Evolutionary conservation across 805 yeast species (phyloP).

Genomic region (Zygoascus ofunaensis): DNA sequence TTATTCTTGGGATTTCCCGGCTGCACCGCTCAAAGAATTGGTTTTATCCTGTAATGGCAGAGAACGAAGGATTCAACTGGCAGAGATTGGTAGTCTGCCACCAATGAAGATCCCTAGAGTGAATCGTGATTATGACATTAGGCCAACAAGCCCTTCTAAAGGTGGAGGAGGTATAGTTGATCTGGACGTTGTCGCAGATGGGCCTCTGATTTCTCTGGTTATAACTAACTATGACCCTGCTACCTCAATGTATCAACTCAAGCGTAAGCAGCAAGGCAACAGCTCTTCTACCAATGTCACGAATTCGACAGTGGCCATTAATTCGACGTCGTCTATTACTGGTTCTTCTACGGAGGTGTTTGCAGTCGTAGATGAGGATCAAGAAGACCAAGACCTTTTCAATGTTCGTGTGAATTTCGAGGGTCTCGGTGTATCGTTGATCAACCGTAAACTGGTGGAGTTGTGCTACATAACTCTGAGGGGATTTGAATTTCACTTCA

Average conservation of each 20-base stretch:
- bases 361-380: conserved; percentile 29
- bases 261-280: conserved; percentile 3
- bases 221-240: conserved; percentile 76
- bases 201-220: conserved; percentile 82
- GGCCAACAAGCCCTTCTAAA: conserved; percentile 13
- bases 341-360: conserved; percentile 13
- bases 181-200: conserved; percentile 90
- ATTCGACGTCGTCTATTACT: conserved; percentile 14
- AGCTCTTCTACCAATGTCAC: conserved; percentile 13
- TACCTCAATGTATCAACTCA: conserved; percentile 60
- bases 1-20: conserved; percentile 95
- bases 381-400: conserved; percentile 45
- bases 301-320: conserved; percentile 4
- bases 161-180: conserved; percentile 54
- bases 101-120: conserved; percentile 70
- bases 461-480: conserved; percentile 72
- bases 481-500: conserved; percentile 73
- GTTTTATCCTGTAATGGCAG: conserved; percentile 61
- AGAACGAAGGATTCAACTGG: conserved; percentile 72
- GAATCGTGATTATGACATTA: conserved; percentile 12
- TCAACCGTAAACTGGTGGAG: conserved; percentile 64
- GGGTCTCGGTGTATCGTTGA: conserved; percentile 81
- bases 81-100: conserved; percentile 84
- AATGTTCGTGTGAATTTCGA: conserved; percentile 51
- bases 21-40: conserved; percentile 75